Base-by-base conservation (phyloP, 2,329 filamentous ascomycete species). In the Byssochlamys sp. region DNA sequence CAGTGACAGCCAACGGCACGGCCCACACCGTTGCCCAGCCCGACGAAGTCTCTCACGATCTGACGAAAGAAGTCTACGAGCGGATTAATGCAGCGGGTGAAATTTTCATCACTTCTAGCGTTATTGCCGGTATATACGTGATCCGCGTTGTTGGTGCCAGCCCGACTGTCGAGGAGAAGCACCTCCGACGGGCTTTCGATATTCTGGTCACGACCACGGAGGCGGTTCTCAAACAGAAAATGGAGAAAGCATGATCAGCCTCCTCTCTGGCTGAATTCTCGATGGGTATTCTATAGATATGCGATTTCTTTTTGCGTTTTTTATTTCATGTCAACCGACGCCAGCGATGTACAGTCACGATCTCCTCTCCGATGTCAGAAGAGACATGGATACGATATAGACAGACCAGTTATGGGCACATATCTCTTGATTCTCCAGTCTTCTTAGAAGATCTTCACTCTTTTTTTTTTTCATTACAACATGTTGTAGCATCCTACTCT, bases 61-160 rank as follows among this genome's bases (percentile, higher is more conserved):
- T 88, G 10, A 95, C 91, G 0, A 87, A 87, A 72, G 79, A 81
- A 57, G 82, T 95, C 11, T 92, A 89, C 65, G 88, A 94, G 66
- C 72, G 78, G 26, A 81, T 96, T 28, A 92, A 95, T 65, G 77
- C 78, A 2, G 77, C 81, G 6, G 90, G 90, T 1, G 84, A 90
- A 71, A 88, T 95, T 57, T 96, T 90, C 73, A 76, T 96, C 26
- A 96, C 91, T 0, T 87, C 85, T 49, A 88, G 86, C 1, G 82
- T 90, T 3, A 80, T 95, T 11, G 84, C 83, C 7, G 88, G 84
- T 0, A 78, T 84, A 24, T 90, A 90, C 71, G 86, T 88, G 1
- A 95, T 97, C 60, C 80, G 92, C 0, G 84, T 96, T 39, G 87
- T 92, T 25, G 90, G 89, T 57, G 86, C 83, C 0, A 89, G 88